phyloP scores from a whole-genome alignment of 257 asterid genomes.

The Lantana camara region DNA sequence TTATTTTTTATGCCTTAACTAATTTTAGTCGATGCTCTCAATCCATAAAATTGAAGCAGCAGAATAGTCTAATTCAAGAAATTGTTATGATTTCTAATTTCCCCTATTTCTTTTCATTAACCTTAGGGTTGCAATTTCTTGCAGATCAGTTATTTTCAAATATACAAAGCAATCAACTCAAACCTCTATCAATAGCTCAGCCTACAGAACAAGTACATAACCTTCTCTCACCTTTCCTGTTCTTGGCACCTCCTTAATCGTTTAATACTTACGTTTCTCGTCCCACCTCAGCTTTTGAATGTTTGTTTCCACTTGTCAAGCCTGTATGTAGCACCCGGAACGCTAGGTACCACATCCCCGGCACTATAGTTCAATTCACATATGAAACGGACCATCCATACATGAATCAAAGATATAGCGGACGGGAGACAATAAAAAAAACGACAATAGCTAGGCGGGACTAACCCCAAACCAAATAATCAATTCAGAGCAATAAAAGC shows the following conservation, averaged over 20 bases:
- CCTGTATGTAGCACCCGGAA: no score
- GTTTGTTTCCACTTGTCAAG: no score
- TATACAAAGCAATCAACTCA: conserved; percentile 70
- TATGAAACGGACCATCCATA: no score
- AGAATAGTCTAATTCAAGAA: background rate
- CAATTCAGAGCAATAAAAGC: no score
- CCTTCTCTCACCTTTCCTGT: background rate
- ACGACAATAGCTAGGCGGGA: no score
- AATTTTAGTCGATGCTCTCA: background rate
- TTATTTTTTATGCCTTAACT: background rate
- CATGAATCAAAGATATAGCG: no score
- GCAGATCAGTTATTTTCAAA: conserved; percentile 79
- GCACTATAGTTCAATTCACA: no score
- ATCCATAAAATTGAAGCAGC: background rate
- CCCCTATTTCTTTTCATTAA: background rate
- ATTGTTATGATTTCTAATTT: background rate
- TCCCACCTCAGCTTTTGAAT: no score
- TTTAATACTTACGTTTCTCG: no score
- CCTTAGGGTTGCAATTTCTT: conserved; percentile 21
- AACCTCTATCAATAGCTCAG: conserved; percentile 48
- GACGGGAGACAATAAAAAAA: no score
- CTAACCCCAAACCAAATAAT: no score
- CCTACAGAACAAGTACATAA: conserved; percentile 44
- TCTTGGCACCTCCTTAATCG: background rate
- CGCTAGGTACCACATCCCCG: no score